phyloP scores from a whole-genome alignment of 1,139 yeast genomes.

The Candida sp. region DNA sequence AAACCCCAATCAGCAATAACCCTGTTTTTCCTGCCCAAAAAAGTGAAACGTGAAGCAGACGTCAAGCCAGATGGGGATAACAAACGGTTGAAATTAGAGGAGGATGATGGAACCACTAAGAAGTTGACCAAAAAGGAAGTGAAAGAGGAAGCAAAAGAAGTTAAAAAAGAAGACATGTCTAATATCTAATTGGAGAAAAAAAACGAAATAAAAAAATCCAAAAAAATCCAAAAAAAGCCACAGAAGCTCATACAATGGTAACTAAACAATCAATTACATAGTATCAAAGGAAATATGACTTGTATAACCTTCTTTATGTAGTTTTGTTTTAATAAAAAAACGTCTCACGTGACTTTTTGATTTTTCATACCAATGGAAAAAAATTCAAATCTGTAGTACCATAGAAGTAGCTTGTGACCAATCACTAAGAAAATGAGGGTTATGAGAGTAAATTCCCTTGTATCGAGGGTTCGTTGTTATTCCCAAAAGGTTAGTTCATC shows the following conservation, averaged over 20 bases:
- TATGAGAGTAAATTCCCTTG: constrained; percentile 1
- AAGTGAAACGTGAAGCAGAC: constrained; percentile 6
- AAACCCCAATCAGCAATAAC: constrained; percentile 22
- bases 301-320: no score
- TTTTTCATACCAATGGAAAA: background rate
- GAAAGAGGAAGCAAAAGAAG: constrained; percentile 4
- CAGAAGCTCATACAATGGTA: no score
- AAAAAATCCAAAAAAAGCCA: no score
- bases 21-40: constrained; percentile 21
- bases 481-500: constrained; percentile 7
- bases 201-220: no score
- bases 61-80: background rate
- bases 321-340: no score
- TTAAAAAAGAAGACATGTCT: background rate
- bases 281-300: no score
- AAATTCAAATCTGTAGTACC: background rate
- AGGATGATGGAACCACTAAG: background rate
- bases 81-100: background rate
- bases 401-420: background rate
- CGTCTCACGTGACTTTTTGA: background rate
- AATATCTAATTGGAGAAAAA: no score
- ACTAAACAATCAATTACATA: no score
- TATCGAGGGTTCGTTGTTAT: constrained; percentile 9
- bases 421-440: background rate
- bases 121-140: constrained; percentile 4